Evolutionary conservation across 768 basidiomycete genomes (phyloP), one percentile per base, ranked within the genome.

Genomic region (Trametes cinnabarina): DNA sequence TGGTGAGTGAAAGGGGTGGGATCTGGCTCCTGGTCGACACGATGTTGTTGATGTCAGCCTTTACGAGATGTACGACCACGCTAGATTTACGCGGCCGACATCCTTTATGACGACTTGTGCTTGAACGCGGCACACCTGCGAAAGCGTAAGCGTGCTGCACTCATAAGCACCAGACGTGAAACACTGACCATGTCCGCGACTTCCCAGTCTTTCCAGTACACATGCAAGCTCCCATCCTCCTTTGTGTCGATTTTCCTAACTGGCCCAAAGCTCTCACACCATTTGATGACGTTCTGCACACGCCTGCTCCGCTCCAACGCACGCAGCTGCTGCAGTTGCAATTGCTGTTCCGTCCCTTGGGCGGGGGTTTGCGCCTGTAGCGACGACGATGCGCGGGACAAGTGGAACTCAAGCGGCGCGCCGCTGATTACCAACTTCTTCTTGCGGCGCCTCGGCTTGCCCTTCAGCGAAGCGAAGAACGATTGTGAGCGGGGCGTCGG

Each of bases 131-230:
- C 68, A 68, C 34, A 69, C 68, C 68, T 69, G 48, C 42, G 28
- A 1, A 19, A 12, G 14, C 41, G 23, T 28, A 22, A 28, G 19
- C 28, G 15, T 17, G 20, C 43, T 23, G 20, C 39, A 20, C 17
- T 17, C 43, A 28, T n/a, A 8, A 17, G 10, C 3, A 30, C 23
- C 34, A 41, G 12, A 35, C 30, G 49, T n/a, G 10, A 3, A 34
- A 14, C 35, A 61, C 66, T 46, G 57, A 68, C 67, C 66, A 63
- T 66, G 39, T 69, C 68, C 10, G 68, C 68, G 14, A 58, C 60
- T 59, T 66, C 65, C 66, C 64, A 65, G 37, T 66, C 65, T 49
- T 61, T 64, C 66, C 67, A 69, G 41, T 66, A 66, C 34, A 69
- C 66, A 41, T 69, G 68, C 48, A 69, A 26, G 47, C 61, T 66